Evolutionary conservation across 176 grass and related monocot genomes (phyloP), one percentile per base, ranked within the genome.

Genomic region (Oryza nivara): DNA sequence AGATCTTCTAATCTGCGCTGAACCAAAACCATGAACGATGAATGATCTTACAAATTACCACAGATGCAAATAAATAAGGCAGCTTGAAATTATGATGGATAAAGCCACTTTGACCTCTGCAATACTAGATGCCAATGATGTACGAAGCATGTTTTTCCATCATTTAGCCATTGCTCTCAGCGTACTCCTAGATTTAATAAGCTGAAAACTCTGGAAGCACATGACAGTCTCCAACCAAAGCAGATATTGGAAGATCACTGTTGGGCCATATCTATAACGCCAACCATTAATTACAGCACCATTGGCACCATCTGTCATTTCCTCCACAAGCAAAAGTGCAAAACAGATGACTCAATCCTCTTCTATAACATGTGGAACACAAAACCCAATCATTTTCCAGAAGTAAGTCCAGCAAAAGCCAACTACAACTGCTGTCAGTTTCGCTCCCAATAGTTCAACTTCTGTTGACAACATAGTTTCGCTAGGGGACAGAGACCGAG

Each of bases 31-130:
- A 88, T 77, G 70, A 65, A 79, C 85, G 68, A 93, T 88, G 86
- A 91, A 91, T 82, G 92, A 97, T 74, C 90, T 86, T 49, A 91
- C 91, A 61, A 97, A 79, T 81, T 88, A 82, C 95, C 95, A 97
- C 90, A 97, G 91, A 77, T 93, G 87, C 56, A 77, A 88, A 80
- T 91, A 71, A 75, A 45, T 34, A 84, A 89, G 82, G 38, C 91
- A 89, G 88, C 85, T 85, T 20, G 86, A 94, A 81, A 85, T 72
- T 75, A 97, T 47, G 64, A 95, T 46, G 49, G 80, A 87, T 38
- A 92, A 91, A 82, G 89, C 91, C 79, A 84, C 87, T 83, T 79
- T 81, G 86, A 92, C 84, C 72, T 97, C 95, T 66, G 88, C 77
- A 88, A 80, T 84, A 83, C 92, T 89, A 73, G 92, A 84, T 15